Base-by-base conservation (phyloP, 2,329 filamentous ascomycete species). In the Ophiostoma tasmaniense region DNA sequence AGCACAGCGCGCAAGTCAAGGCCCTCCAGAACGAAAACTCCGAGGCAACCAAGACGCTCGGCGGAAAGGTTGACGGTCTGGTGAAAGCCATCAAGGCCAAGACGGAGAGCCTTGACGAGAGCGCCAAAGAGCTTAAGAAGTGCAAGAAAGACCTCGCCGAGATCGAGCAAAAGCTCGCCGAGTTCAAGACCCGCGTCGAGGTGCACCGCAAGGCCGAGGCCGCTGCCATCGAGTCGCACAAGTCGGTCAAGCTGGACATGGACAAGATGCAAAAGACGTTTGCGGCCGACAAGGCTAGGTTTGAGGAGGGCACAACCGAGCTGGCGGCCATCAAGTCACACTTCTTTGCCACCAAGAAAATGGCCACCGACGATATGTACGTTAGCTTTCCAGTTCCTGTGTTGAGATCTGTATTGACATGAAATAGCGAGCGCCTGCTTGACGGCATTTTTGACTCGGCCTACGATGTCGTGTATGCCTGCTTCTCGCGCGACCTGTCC, bases 401-500 rank as follows among this genome's bases (percentile, higher is more conserved):
- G 3, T 14, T 33, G 1, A 25, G 6, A 11, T 37, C 30, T 10
- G 2, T 11, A 1, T 25, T 62, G 3, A 35, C 17, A 25, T 1
- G 14, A 45, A 37, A 37, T 11, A 69, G 65, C 20, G 22, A 22
- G 2, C 6, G 7, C 13, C 20, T 13, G 7, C 33, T 69, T 7
- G 42, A 25, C 35, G 28, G 22, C 25, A 69, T 69, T 20, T 64
- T 35, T n/a, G 33, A 50, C 7, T 7, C 55, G 5, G 68, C 68
- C 1, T 59, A 39, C 25, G 17, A 11, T 10, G 20, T 65, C 20
- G 55, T 69, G 39, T 50, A 62, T 11, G 25, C 10, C 17, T 69
- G 65, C 42, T 67, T 69, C 20, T 33, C 45, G 13, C 42, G 14
- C 1, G 65, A 69, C 35, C 68, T 69, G 6, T 17, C 59, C 3